These are phyloP conservation scores for Chaetomium sp. DNA, from an alignment of 2,329 filamentous ascomycete genomes.

Conservation along the genomic window DNA sequence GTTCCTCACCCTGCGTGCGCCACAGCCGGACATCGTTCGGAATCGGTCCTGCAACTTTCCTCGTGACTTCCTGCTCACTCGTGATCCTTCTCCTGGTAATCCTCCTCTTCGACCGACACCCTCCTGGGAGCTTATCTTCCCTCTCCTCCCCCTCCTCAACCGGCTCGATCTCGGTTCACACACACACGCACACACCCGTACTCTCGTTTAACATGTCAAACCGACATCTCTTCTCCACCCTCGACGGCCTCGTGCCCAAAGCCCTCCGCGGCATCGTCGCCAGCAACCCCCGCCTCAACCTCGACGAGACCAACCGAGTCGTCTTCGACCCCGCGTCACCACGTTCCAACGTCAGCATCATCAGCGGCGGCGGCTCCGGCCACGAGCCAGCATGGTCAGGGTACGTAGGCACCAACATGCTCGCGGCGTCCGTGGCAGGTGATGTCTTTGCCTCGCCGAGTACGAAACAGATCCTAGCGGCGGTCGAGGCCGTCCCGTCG, in stretches of 20 bases:
- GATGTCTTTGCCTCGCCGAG: slow-evolving; percentile 67
- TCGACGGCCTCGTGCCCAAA: slow-evolving; percentile 57
- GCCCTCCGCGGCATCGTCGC: slow-evolving; percentile 53
- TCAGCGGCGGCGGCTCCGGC: slow-evolving; percentile 59
- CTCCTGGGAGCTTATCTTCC: too few species aligned
- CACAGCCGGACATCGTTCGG: not conserved
- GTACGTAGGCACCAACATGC: slow-evolving; percentile 63
- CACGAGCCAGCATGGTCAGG: slow-evolving; percentile 66
- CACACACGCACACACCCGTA: not conserved
- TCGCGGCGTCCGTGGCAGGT: slow-evolving; percentile 62
- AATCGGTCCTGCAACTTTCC: not conserved
- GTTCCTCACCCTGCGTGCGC: not conserved
- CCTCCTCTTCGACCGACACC: too few species aligned
- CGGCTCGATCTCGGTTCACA: not conserved
- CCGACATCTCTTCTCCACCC: slow-evolving; percentile 55
- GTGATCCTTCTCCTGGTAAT: too few species aligned
- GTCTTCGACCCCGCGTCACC: slow-evolving; percentile 53
- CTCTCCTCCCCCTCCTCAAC: not conserved
- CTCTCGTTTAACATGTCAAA: slow-evolving; percentile 48
- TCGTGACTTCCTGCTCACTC: not conserved
- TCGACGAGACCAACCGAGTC: slow-evolving; percentile 55
- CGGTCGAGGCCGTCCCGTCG: slow-evolving; percentile 57
- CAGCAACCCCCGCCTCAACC: slow-evolving; percentile 54
- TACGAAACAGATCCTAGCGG: slow-evolving; percentile 63
- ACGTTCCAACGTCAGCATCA: slow-evolving; percentile 51